These are phyloP conservation scores for Quercus rubra DNA, from an alignment of 306 rosid genomes.

Conservation along the genomic window DNA sequence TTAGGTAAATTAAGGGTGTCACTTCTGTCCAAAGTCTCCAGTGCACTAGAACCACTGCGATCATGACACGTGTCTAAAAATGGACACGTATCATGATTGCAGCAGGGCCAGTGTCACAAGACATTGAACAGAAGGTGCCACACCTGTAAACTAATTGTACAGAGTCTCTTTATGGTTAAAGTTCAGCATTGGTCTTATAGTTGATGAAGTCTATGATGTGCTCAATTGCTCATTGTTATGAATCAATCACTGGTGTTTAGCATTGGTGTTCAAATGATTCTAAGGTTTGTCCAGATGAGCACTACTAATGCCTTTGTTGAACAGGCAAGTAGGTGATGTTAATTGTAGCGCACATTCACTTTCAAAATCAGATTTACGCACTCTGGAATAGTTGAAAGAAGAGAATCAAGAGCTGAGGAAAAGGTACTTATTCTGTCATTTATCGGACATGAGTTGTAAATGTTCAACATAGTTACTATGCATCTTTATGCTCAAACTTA, in stretches of 20 bases:
- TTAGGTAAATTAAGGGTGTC: background rate
- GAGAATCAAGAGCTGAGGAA: slow-evolving; percentile 65
- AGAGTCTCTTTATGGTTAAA: background rate
- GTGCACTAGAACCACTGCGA: too few relatives aligned
- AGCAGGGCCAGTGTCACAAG: too few relatives aligned
- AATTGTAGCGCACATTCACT: background rate
- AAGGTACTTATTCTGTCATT: slow-evolving; percentile 41
- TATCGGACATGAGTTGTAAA: background rate
- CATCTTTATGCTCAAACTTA: background rate
- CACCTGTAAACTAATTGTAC: background rate
- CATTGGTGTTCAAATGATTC: background rate
- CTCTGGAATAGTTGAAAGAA: slow-evolving; percentile 48
- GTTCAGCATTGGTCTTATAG: background rate
- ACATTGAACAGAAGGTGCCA: background rate
- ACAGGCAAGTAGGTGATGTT: slow-evolving; percentile 44
- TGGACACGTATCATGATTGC: too few relatives aligned
- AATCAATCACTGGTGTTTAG: background rate
- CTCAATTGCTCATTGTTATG: background rate
- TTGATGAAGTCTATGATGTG: background rate
- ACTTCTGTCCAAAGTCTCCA: too few relatives aligned
- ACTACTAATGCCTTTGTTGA: background rate
- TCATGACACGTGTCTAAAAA: too few relatives aligned
- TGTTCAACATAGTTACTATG: background rate
- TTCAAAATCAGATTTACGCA: slow-evolving; percentile 22
- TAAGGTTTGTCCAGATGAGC: background rate